Conservation (phyloP, 345 rosid species). For the Dimocarpus longan region DNA sequence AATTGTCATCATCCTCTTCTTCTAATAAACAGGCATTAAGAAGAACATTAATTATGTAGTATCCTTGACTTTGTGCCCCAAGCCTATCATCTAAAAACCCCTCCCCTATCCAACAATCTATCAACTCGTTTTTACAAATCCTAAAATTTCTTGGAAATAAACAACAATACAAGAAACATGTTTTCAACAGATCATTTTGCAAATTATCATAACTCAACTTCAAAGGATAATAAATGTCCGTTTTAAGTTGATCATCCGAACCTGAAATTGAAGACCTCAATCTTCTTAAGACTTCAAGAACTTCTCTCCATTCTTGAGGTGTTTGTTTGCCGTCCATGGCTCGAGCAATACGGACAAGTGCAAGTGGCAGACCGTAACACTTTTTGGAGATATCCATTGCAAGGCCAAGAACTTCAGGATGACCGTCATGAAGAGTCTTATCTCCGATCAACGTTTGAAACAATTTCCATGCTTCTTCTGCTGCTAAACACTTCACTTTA, state of each 20-base stretch:
- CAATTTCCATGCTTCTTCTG: slow-evolving; percentile 10
- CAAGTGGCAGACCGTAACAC: background rate
- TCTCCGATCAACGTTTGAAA: slow-evolving; percentile 25
- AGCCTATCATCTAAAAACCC: background rate
- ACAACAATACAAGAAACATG: slow-evolving; percentile 11
- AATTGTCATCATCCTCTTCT: background rate
- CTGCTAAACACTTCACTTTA: slow-evolving; percentile 15
- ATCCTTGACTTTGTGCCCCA: background rate
- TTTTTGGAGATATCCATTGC: slow-evolving; percentile 14
- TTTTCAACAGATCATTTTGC: background rate
- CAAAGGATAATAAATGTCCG: background rate
- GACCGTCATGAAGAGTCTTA: background rate
- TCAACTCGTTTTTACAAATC: no score
- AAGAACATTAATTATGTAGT: slow-evolving; percentile 3
- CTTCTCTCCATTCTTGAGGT: background rate
- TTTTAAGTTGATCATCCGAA: no score
- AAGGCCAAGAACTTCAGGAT: slow-evolving; percentile 4
- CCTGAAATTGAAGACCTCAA: no score
- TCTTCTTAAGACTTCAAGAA: no score
- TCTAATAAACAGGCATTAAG: background rate
- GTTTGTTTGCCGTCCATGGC: slow-evolving; percentile 23
- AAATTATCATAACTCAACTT: background rate
- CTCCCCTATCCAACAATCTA: slow-evolving; percentile 2
- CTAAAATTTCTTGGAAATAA: background rate
- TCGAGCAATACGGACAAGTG: no score